Evolutionary conservation across 108 stramenopile genomes (phyloP).

Genomic region (Craspedostauros australis): DNA sequence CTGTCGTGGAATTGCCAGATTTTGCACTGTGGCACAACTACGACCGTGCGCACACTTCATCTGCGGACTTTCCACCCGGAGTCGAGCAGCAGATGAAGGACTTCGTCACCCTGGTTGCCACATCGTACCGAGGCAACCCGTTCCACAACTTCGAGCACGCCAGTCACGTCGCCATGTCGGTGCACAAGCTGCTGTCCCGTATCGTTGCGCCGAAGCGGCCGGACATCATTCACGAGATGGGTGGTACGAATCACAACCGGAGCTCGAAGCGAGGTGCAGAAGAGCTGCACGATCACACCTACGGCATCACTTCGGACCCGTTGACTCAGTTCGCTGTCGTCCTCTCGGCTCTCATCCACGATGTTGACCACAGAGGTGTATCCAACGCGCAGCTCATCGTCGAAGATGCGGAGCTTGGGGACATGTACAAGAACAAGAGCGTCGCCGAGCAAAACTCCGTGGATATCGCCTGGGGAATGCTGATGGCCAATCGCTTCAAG

Average conservation of each 20-base stretch:
- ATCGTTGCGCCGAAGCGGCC: too few species aligned
- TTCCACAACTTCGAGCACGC: slow-evolving; percentile 61
- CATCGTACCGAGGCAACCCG: slow-evolving; percentile 38
- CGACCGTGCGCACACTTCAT: slow-evolving; percentile 1
- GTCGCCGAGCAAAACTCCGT: slow-evolving; percentile 28
- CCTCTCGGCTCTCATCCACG: slow-evolving; percentile 59
- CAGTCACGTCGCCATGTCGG: slow-evolving; percentile 41
- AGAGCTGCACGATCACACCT: slow-evolving; percentile 33
- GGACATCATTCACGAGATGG: slow-evolving; percentile 4
- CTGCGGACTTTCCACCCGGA: slow-evolving; percentile 5
- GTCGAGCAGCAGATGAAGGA: slow-evolving; percentile 21
- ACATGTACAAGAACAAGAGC: slow-evolving; percentile 23
- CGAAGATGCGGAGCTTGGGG: slow-evolving; percentile 25
- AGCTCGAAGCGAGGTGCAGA: slow-evolving; percentile 9
- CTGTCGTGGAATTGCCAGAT: slow-evolving; percentile 11
- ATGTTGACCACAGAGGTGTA: slow-evolving; percentile 49
- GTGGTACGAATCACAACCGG: background rate
- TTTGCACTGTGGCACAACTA: slow-evolving; percentile 12
- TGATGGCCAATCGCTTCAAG: slow-evolving; percentile 23
- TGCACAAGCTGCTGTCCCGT: slow-evolving; percentile 30
- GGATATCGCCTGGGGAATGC: slow-evolving; percentile 26
- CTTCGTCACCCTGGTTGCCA: slow-evolving; percentile 22
- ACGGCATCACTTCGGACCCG: slow-evolving; percentile 57
- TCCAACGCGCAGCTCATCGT: slow-evolving; percentile 28
- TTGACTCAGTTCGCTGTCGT: slow-evolving; percentile 43